Base-by-base conservation (phyloP, 2,329 filamentous ascomycete species). In the Talaromyces sp. region DNA sequence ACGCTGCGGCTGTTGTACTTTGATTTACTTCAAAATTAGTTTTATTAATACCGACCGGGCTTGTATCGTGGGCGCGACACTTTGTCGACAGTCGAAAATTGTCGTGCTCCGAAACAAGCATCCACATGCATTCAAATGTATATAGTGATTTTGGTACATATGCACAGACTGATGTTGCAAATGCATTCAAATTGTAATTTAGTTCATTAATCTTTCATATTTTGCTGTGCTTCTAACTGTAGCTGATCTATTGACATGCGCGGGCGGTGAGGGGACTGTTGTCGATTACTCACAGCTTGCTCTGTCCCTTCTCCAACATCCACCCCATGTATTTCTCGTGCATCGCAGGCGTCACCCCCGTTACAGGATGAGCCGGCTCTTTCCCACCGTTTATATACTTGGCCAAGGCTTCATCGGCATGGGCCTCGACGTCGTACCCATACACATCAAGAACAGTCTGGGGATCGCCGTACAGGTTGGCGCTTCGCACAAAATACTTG, bases 381-480 rank as follows among this genome's bases (percentile, higher is more conserved):
- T 43, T 65, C 3, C 60, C 60, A 4, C 54, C 54, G 26, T 68
- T 69, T 35, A 71, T 61, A 56, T 62, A 68, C 8, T 56, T 66
- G 14, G 65, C 65, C 55, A 75, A 60, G 26, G 70, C 71, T 12
- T 67, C 62, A n/a, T 72, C 70, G 6, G 72, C 74, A 62, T 75
- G 69, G 21, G 59, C 64, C 58, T 77, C 73, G n/a, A 67, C 73
- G 64, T 79, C 74, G 64, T 77, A 79, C 2, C 70, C 75, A 63
- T 77, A 78, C 19, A 74, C 68, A 14, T 74, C 70, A 43, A 75
- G 63, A 12, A 75, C 72, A 3, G 69, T 74, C 50, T 64, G 64
- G 7, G 75, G 73, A 62, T 77, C 73, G 0, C 71, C 72, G 61
- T 78, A 77, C n/a, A 77, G 66, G 61, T 77, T 78, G 24, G 71